A percentile compares a stretch with the other conserved stretches of the same genome.
Evolutionary conservation across 257 asterid genomes (phyloP).

Genomic region (Nicotiana benthamiana): DNA sequence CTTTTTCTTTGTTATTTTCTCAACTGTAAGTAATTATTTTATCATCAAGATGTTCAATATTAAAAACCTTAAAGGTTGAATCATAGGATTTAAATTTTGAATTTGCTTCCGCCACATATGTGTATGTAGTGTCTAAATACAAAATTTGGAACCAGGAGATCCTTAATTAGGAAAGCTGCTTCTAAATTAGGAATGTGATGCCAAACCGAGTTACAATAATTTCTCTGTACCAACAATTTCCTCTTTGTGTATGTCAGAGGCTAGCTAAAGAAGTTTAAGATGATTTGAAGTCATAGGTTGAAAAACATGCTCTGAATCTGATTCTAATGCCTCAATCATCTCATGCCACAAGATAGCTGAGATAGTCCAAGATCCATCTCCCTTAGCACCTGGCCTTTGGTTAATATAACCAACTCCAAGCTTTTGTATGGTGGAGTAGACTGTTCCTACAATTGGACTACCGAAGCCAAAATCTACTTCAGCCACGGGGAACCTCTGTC

Average conservation of each 20-base stretch:
- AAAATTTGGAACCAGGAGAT: background rate
- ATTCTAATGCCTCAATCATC: constrained; percentile 47
- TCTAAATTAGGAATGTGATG: background rate
- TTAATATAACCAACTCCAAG: constrained; percentile 59
- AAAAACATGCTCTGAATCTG: constrained; percentile 33
- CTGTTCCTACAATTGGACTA: constrained; percentile 46
- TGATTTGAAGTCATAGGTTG: constrained; percentile 34
- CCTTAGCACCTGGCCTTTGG: constrained; percentile 38
- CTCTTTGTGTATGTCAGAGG: background rate
- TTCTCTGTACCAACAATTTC: background rate
- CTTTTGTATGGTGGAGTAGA: constrained; percentile 38
- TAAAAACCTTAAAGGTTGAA: too few relatives aligned
- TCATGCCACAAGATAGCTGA: constrained; percentile 55
- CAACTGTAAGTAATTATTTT: too few relatives aligned
- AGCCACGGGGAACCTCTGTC: constrained; percentile 47
- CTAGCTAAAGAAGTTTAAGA: constrained; percentile 9
- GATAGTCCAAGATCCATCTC: constrained; percentile 52
- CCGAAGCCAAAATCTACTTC: constrained; percentile 62
- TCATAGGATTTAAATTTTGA: too few relatives aligned
- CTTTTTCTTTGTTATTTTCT: too few relatives aligned
- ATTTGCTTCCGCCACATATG: background rate
- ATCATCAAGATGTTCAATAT: too few relatives aligned
- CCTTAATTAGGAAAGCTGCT: background rate
- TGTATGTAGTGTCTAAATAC: background rate
- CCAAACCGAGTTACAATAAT: background rate